Evolutionary conservation across 2,329 filamentous ascomycete genomes (phyloP), one percentile per base, ranked within the genome.

Genomic region (Hymenotorrendiella dingleyae): DNA sequence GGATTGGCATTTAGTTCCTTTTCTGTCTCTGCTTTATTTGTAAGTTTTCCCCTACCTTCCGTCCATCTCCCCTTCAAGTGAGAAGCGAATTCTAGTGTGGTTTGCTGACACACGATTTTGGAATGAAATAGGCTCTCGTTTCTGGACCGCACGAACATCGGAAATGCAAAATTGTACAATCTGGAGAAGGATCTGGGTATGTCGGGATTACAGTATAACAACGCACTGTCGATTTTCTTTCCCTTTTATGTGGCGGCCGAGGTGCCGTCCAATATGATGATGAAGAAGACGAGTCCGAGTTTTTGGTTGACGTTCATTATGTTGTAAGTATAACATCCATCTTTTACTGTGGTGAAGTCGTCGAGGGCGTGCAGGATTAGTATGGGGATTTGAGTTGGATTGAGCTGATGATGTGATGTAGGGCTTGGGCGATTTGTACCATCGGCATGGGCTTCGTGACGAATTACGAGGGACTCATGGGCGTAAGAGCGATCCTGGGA

Each of bases 381-480:
- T n/a, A n/a, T n/a, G n/a, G n/a, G n/a, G n/a, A n/a, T n/a, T n/a
- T n/a, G n/a, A n/a, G n/a, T n/a, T n/a, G n/a, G n/a, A n/a, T n/a
- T n/a, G n/a, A n/a, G 19, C 23, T 29, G 16, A 12, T 29, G 10
- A 20, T 6, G 20, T 24, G n/a, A 4, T 23, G 6, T 30, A 42
- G 40, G 19, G 40, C 30, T 10, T 86, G 83, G 82, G 82, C 81
- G 3, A 68, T 85, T 45, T 69, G 87, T 34, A 79, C 84, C 11
- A 80, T 79, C 1, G 71, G 82, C 54, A 85, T 78, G 0, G 86
- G 85, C 0, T 67, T 90, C 3, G 78, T 80, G 11, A 68, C 81
- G 30, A 70, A 71, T 28, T 64, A 70, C 11, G 49, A 65, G 0
- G 74, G 73, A 0, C 74, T 78, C 48, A 63, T 76, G n/a, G 64